Evolutionary conservation across 2,329 filamentous ascomycete species (phyloP), one percentile per base, ranked within the genome.

Genomic region (Aschersonia sp.): DNA sequence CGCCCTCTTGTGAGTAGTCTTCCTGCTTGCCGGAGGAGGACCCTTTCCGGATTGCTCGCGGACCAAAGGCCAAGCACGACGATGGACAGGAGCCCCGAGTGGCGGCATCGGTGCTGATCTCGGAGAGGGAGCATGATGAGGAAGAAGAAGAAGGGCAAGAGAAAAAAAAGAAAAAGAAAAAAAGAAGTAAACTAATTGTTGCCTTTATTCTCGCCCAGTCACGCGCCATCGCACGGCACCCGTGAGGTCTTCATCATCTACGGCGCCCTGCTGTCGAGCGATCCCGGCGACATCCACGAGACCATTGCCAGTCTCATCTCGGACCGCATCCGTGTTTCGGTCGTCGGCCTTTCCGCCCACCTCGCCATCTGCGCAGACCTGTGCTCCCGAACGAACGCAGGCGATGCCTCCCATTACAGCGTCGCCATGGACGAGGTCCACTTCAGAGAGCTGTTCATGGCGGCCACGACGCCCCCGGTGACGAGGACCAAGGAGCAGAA

Each of bases 241-340:
- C 74, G 92, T 53, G 92, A 98, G 65, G 82, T 95, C 6, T 79
- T 98, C 37, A 79, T 98, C 49, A 79, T 97, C 45, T 94, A 92
- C 60, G 92, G 92, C 40, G 90, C 90, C 9, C 74, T 98, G 6
- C 76, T 94, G 41, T 90, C 87, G 35, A 84, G 85, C 55, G 92
- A 98, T 59, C 92, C 92, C 0, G 88, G 89, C 50, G 92, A 98
- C 62, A 95, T 98, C 50, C 87, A 95, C 67, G 80, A 88, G 55
- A 97, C 90, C 0, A 87, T 97, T 59, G 71, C 73, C 45, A 76
- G 77, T 37, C 83, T 95, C 32, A 77, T 94, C 41, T 71, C 74
- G 53, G 88, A 97, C 64, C 81, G 83, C 49, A 88, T 98, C 56
- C 81, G 87, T 12, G 87, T 95, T 9, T 83, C 84, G 41, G 80